Evolutionary conservation across 2,329 filamentous ascomycete genomes (phyloP).

Genomic region (Thyridium curvatum): DNA sequence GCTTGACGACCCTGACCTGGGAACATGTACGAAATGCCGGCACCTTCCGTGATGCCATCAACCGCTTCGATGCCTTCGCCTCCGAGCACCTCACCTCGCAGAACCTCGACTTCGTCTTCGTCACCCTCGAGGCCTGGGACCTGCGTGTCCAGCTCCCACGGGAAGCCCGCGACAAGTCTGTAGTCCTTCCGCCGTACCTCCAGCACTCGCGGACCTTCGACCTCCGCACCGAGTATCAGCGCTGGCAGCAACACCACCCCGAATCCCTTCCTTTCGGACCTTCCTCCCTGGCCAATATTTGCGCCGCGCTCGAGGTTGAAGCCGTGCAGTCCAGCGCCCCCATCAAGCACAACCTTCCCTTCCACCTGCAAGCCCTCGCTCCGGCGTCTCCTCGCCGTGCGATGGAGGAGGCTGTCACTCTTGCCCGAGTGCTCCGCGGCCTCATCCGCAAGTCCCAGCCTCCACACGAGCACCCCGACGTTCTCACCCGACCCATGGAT

Average conservation of each 20-base stretch:
- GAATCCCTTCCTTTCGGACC: constrained; percentile 96
- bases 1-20: constrained; percentile 96
- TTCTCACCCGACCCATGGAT: constrained; percentile 92
- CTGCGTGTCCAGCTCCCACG: constrained; percentile 94
- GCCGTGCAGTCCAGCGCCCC: constrained; percentile 95
- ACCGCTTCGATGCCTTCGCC: constrained; percentile 89
- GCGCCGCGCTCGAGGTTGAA: constrained; percentile 94
- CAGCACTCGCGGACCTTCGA: constrained; percentile 98
- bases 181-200: constrained; percentile 91
- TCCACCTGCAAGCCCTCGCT: constrained; percentile 92
- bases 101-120: constrained; percentile 95
- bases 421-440: constrained; percentile 85
- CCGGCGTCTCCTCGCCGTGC: constrained; percentile 92
- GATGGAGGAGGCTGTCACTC: constrained; percentile 94
- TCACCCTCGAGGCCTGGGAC: constrained; percentile 97
- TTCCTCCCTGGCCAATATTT: constrained; percentile 94
- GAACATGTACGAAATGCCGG: constrained; percentile 97
- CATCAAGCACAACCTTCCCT: constrained; percentile 97
- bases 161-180: constrained; percentile 96
- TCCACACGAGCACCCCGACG: constrained; percentile 86
- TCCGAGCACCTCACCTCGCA: constrained; percentile 85
- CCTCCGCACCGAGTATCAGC: constrained; percentile 92
- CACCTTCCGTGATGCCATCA: constrained; percentile 93
- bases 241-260: constrained; percentile 97
- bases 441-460: constrained; percentile 96